Conservation (phyloP, 2,329 filamentous ascomycete species). For the Monascus ruber region DNA sequence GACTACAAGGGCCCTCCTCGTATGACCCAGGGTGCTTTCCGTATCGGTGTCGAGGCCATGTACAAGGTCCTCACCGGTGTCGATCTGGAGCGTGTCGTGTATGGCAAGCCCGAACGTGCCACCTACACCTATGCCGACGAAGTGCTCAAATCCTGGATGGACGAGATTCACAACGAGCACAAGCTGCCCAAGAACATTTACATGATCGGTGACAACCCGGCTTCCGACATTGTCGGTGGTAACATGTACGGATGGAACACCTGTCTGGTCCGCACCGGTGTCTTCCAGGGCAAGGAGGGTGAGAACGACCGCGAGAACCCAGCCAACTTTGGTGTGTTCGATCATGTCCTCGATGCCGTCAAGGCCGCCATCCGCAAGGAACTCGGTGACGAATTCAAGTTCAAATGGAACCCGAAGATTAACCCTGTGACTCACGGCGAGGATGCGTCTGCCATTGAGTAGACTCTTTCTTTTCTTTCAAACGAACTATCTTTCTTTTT, state of each 20-base stretch:
- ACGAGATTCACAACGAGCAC: conserved; percentile 62
- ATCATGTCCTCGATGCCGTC: conserved; percentile 61
- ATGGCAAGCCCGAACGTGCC: conserved; percentile 62
- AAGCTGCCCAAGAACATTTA: conserved; percentile 58
- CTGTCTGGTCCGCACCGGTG: conserved; percentile 64
- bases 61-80: conserved; percentile 51
- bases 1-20: conserved; percentile 52
- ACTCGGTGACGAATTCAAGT: conserved; percentile 62
- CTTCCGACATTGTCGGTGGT: conserved; percentile 62
- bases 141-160: conserved; percentile 64
- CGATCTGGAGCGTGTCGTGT: conserved; percentile 64
- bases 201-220: conserved; percentile 67
- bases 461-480: conserved; percentile 14
- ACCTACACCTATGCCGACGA: conserved; percentile 73
- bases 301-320: conserved; percentile 68
- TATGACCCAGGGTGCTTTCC: conserved; percentile 66
- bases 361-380: conserved; percentile 56
- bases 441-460: conserved; percentile 45
- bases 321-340: conserved; percentile 65
- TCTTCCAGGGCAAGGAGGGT: conserved; percentile 55
- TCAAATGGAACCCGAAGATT: conserved; percentile 59
- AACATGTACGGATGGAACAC: conserved; percentile 80
- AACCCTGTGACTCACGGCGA: conserved; percentile 53
- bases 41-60: conserved; percentile 60
- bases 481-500: neutral